Evolutionary conservation across 148 eudicot genomes (phyloP).

Genomic region (Rhododendron griersonianum): DNA sequence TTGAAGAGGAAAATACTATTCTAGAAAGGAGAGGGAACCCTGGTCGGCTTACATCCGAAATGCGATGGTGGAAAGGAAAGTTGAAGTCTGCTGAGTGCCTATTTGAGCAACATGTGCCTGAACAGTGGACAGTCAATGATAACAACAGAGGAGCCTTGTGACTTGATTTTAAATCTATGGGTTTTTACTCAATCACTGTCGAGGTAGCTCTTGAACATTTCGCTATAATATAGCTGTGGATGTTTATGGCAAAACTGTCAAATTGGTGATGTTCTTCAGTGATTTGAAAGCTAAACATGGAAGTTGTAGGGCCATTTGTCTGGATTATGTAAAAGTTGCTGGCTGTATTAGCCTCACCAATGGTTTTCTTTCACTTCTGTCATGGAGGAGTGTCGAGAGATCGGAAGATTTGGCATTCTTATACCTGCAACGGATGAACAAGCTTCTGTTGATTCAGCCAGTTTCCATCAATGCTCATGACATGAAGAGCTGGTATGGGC

Average conservation of each 20-base stretch:
- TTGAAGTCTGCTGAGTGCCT: neutral
- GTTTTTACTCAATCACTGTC: neutral
- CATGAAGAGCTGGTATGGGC: neutral
- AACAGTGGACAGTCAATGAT: neutral
- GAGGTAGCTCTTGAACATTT: neutral
- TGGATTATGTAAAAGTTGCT: neutral
- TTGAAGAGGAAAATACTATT: neutral
- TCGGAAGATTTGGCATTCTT: neutral
- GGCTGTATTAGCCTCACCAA: neutral
- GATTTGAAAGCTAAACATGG: neutral
- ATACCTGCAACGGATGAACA: neutral
- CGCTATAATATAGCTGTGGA: neutral
- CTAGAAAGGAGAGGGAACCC: neutral
- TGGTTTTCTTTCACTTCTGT: neutral
- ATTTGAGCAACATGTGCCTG: neutral
- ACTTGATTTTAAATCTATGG: neutral
- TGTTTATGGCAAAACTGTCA: neutral
- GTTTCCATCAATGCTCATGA: neutral
- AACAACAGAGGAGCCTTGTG: neutral
- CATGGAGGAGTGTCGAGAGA: conserved; percentile 1
- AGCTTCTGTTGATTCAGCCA: neutral
- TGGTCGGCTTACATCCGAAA: neutral
- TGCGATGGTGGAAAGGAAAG: neutral
- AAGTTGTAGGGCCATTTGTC: neutral
- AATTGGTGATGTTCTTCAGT: neutral